Conservation (phyloP, 2,329 filamentous ascomycete genomes). For the Sclerotiophoma versabilis region DNA sequence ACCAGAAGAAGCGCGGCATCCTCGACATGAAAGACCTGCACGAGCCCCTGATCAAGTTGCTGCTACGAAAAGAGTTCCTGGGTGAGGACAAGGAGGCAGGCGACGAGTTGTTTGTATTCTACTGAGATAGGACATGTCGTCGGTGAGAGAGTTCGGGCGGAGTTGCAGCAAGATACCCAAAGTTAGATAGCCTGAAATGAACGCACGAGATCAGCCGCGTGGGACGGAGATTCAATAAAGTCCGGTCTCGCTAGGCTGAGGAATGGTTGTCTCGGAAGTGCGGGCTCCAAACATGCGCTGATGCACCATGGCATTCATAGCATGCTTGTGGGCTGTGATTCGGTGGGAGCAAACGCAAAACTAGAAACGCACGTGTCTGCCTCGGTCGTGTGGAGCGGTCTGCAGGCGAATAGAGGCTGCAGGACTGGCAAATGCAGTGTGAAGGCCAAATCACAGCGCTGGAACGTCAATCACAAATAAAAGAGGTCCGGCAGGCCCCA, state of each 20-base stretch:
- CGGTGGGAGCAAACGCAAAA: slow-evolving; percentile 5
- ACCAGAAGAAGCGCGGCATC: slow-evolving; percentile 91
- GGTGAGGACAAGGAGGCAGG: slow-evolving; percentile 37
- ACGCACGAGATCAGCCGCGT: neutral
- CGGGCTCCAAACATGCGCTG: slow-evolving; percentile 17
- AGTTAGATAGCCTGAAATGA: slow-evolving; percentile 4
- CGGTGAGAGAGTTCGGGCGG: neutral
- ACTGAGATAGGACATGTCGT: slow-evolving; percentile 23
- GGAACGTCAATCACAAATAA: slow-evolving; percentile 10
- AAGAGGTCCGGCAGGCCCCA: neutral
- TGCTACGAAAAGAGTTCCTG: slow-evolving; percentile 74
- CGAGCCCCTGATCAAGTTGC: slow-evolving; percentile 76
- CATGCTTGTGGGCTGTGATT: slow-evolving; percentile 8
- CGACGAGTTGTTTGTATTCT: slow-evolving; percentile 43
- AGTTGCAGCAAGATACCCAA: slow-evolving; percentile 19
- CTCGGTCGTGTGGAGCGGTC: slow-evolving; percentile 13
- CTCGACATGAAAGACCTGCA: slow-evolving; percentile 96
- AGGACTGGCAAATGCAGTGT: slow-evolving; percentile 14
- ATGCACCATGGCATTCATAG: slow-evolving; percentile 13
- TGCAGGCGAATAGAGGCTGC: slow-evolving; percentile 24
- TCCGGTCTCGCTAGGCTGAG: neutral
- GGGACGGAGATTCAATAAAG: neutral
- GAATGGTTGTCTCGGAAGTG: slow-evolving; percentile 9
- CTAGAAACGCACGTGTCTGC: slow-evolving; percentile 15
- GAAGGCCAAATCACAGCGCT: slow-evolving; percentile 27